These are phyloP conservation scores for Akebia trifoliata DNA, from an alignment of 164 flowering plant species.

Conservation along the genomic window DNA sequence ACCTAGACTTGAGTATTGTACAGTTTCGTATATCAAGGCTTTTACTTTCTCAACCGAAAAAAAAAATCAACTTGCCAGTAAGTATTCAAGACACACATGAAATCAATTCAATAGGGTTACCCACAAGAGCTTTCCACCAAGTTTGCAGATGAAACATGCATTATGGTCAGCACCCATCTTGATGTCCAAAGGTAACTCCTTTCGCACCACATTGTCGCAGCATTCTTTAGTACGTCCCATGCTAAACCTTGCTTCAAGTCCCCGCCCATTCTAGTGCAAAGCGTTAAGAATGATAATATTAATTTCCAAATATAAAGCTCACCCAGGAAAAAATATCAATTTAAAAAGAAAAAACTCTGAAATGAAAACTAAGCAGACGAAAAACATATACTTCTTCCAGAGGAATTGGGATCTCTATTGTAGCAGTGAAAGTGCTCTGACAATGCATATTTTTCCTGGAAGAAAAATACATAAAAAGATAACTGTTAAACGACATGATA, in stretches of 20 bases:
- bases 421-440: neutral
- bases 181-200: conserved; percentile 10
- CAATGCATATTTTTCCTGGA: conserved; percentile 12
- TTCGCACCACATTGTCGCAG: neutral
- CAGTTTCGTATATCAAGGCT: no score
- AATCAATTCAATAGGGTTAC: conserved; percentile 18
- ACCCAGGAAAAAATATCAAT: neutral
- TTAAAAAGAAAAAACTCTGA: neutral
- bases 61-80: no score
- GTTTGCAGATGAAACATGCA: conserved; percentile 43
- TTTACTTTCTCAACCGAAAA: no score
- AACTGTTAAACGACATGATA: neutral
- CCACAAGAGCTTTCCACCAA: conserved; percentile 57
- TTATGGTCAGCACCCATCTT: conserved; percentile 17
- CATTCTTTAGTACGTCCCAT: conserved; percentile 19
- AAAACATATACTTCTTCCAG: conserved; percentile 7
- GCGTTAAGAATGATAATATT: conserved; percentile 5
- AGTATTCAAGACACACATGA: no score
- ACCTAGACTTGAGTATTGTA: no score
- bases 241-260: conserved; percentile 16
- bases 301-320: conserved; percentile 1
- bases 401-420: conserved; percentile 1
- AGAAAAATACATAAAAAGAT: neutral
- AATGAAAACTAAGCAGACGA: neutral
- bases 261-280: conserved; percentile 45